Base-by-base conservation (phyloP, 2,329 filamentous ascomycete species). In the Furcasterigmium sp. region DNA sequence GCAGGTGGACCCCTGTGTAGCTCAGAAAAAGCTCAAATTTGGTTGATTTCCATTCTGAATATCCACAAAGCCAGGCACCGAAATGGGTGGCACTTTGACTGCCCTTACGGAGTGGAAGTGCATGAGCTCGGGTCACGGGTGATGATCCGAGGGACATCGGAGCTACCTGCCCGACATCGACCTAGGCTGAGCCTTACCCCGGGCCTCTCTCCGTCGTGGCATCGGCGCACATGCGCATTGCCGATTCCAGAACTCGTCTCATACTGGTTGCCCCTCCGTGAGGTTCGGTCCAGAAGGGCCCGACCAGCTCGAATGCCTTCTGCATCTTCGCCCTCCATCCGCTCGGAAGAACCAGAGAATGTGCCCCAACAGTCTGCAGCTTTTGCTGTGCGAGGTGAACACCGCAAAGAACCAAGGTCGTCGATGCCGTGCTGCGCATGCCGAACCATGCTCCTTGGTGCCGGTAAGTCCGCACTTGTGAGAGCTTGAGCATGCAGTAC, bases 401-500 rank as follows among this genome's bases (percentile, higher is more conserved):
- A 6, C 14, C 37, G 13, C 37, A 17, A 10, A 38, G 21, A 11
- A 38, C 37, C 37, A 38, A 13, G n/a, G 37, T 5, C 8, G 13
- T 9, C 11, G 21, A 23, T 5, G 37, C 15, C n/a, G 17, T 9
- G n/a, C 15, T 25, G 7, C 20, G 20, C 37, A 38, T 8, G 21
- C 13, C 13, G 20, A 38, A 38, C 37, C 37, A 38, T 8, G 10
- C 17, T 4, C 37, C 37, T 38, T 38, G 37, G 15, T 38, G 37
- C 11, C 37, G 37, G 15, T 38, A 21, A n/a, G 37, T 14, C 21
- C 21, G 11, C 10, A 38, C 21, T 13, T 38, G 37, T 17, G 37
- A 38, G 14, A 38, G 21, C 37, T 38, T 41, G 15, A 45, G 39
- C 3, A 49, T 17, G 3, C 45, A 47, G 17, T 47, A 45, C 17